These are phyloP conservation scores for Pulveroboletus sp. DNA, from an alignment of 768 basidiomycete genomes.

Conservation along the genomic window DNA sequence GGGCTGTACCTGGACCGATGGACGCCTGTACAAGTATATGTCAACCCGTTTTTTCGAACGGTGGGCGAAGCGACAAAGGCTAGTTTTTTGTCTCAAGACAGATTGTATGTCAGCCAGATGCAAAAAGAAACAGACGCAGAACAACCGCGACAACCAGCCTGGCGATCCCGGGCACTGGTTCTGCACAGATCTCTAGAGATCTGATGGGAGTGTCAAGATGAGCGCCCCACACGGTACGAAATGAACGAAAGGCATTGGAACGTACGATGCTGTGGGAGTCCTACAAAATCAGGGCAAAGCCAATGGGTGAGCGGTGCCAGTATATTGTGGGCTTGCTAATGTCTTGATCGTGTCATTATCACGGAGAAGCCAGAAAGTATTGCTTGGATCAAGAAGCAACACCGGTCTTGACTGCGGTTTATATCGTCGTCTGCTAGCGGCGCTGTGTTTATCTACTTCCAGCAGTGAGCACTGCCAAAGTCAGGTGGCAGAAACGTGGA, in stretches of 20 bases:
- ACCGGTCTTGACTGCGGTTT: constrained; percentile 6
- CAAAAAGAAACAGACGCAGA: not conserved
- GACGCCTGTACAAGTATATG: not conserved
- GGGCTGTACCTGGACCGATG: not conserved
- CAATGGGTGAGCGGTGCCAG: not conserved
- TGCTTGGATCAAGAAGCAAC: constrained; percentile 18
- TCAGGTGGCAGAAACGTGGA: not conserved
- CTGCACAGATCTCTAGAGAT: not conserved
- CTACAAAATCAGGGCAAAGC: not conserved
- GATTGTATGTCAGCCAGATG: not conserved
- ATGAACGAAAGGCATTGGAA: not conserved
- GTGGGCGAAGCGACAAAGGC: not conserved
- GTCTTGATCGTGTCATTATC: not conserved
- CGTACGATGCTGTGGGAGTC: constrained; percentile 12
- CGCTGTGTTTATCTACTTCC: too few relatives aligned
- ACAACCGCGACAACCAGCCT: not conserved
- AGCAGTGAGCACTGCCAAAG: constrained; percentile 14
- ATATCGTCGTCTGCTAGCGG: too few relatives aligned
- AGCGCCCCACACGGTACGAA: not conserved
- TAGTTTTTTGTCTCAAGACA: not conserved
- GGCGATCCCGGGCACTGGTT: not conserved
- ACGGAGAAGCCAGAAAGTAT: constrained; percentile 7
- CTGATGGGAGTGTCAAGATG: constrained; percentile 10
- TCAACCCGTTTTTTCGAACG: not conserved
- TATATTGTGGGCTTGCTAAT: constrained; percentile 1